Conservation (phyloP, 192 early-diverging fungal genomes). For the Coemansia sp. region DNA sequence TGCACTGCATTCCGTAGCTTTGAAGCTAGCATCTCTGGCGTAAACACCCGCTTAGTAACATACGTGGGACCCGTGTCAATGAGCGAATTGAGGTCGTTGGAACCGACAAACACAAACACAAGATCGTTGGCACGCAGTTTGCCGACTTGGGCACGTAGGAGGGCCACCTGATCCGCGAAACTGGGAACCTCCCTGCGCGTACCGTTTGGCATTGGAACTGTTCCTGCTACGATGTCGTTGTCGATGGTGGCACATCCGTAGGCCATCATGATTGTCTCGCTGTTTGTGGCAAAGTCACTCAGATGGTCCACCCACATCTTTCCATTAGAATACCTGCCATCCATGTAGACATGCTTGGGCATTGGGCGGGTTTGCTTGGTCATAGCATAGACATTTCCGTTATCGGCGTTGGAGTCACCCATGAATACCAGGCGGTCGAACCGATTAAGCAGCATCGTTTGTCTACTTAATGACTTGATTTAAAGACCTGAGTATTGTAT, state of each 20-base stretch:
- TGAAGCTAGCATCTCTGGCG: conserved; percentile 21
- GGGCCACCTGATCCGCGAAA: conserved; percentile 18
- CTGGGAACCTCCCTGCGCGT: conserved; percentile 30
- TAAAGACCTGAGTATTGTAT: background rate
- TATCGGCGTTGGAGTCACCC: conserved; percentile 50
- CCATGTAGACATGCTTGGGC: conserved; percentile 28
- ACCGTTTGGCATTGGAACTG: conserved; percentile 32
- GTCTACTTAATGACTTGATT: background rate
- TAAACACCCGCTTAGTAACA: conserved; percentile 14
- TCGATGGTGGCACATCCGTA: conserved; percentile 49
- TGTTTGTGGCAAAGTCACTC: conserved; percentile 1
- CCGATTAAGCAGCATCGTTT: conserved; percentile 13
- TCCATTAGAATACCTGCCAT: conserved; percentile 44
- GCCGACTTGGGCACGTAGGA: conserved; percentile 6
- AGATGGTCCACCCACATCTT: conserved; percentile 43
- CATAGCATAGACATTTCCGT: conserved; percentile 41
- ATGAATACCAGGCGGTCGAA: conserved; percentile 38
- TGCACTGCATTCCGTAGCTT: conserved; percentile 15
- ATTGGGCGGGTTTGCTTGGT: conserved; percentile 21
- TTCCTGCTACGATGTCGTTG: conserved; percentile 32
- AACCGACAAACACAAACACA: conserved; percentile 44
- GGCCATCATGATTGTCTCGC: conserved; percentile 23
- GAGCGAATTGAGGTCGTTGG: conserved; percentile 49
- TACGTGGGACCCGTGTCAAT: conserved; percentile 18
- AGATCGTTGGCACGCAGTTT: conserved; percentile 21